Base-by-base conservation (phyloP, 169 alveolate genomes). In the Cyclospora cayetanensis region DNA sequence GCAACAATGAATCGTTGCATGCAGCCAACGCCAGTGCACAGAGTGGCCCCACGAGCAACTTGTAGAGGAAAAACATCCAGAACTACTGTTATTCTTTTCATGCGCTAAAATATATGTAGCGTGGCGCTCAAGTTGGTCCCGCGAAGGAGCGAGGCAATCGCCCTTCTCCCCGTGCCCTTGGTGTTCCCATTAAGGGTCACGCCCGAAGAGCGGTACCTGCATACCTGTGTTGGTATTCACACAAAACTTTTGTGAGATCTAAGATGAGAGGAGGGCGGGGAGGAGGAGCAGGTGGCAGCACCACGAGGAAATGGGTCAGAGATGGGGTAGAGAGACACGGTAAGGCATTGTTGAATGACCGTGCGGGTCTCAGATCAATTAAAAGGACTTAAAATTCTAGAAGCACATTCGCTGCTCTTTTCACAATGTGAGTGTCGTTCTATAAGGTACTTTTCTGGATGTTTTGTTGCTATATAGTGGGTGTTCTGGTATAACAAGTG, bases 281-380 rank as follows among this genome's bases (percentile, higher is more conserved):
- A 5, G 92, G 88, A 35, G 84, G 88, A n/a, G 43, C 77, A 34
- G 92, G 70, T 25, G 91, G 92, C 9, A 66, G 88, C 41, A 74
- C 43, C 55, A n/a, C 77, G 34, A 39, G 86, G 60, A 52, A 70
- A 18, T 88, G 92, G 92, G 80, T 53, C 53, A 63, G 92, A n/a
- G 92, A 88, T 0, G 92, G 92, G n/a, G 52, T 37, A 46, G 92
- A 88, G 27, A 87, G 92, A 18, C 86, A 80, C 35, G 92, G 92
- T 88, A 53, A 27, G 88, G 34, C 31, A 34, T 18, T 2, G 53
- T n/a, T n/a, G n/a, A n/a, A n/a, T n/a, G n/a, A n/a, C n/a, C n/a
- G n/a, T n/a, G n/a, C n/a, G n/a, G n/a, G n/a, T n/a, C n/a, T n/a
- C n/a, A n/a, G n/a, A n/a, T n/a, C n/a, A n/a, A n/a, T n/a, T n/a